Percentiles rank a stretch among this genome's conserved stretches.
These are phyloP conservation scores for Saturnispora sekii DNA, from an alignment of 805 yeast species.

Conservation along the genomic window DNA sequence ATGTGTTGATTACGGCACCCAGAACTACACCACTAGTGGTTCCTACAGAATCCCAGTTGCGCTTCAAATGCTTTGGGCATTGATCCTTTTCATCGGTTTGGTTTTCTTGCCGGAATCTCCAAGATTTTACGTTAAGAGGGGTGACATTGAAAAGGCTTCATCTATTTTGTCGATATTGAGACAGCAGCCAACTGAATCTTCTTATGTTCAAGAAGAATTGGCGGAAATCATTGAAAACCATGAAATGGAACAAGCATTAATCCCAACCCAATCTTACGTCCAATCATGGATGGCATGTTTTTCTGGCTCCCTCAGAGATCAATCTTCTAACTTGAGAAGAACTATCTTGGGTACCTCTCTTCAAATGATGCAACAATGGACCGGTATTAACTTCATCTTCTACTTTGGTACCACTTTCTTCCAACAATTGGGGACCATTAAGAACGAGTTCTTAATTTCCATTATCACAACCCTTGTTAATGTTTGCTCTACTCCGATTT, in stretches of 20 bases:
- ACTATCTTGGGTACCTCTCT: constrained; percentile 34
- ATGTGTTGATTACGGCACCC: constrained; percentile 61
- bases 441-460: constrained; percentile 41
- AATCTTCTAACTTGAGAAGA: constrained; percentile 33
- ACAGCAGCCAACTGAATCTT: constrained; percentile 38
- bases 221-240: constrained; percentile 43
- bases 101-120: constrained; percentile 69
- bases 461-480: constrained; percentile 46
- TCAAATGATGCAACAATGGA: constrained; percentile 58
- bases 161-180: constrained; percentile 45
- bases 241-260: constrained; percentile 33
- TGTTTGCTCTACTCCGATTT: constrained; percentile 43
- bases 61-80: constrained; percentile 62
- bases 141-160: constrained; percentile 47
- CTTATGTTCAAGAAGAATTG: constrained; percentile 38
- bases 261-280: constrained; percentile 29
- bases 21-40: constrained; percentile 40
- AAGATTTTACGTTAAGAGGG: constrained; percentile 53
- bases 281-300: constrained; percentile 36
- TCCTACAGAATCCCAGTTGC: constrained; percentile 71
- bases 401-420: constrained; percentile 68
- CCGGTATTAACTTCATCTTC: constrained; percentile 69
- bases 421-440: constrained; percentile 37
- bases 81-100: constrained; percentile 51
- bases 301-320: constrained; percentile 29